These are phyloP conservation scores for Trypanosoma melophagium DNA, from an alignment of 208 protist species.

Conservation along the genomic window DNA sequence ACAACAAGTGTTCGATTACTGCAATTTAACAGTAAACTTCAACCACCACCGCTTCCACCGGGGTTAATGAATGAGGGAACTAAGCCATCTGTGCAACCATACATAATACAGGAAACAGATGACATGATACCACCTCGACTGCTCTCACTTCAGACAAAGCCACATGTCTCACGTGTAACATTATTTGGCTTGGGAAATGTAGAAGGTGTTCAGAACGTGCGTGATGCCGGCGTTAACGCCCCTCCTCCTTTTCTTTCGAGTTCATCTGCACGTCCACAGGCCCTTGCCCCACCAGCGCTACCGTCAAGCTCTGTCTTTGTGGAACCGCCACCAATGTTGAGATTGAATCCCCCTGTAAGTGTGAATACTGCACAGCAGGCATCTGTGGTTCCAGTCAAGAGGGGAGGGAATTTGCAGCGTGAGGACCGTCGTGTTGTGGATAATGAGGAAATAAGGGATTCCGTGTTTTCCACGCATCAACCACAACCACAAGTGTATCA, in stretches of 20 bases:
- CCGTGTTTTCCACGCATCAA: background rate
- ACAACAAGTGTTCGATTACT: constrained; percentile 23
- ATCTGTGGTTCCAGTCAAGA: background rate
- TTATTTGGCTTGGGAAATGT: constrained; percentile 17
- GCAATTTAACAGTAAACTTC: constrained; percentile 36
- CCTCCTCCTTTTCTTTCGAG: constrained; percentile 19
- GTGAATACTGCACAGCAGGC: background rate
- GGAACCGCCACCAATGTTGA: constrained; percentile 46
- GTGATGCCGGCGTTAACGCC: background rate
- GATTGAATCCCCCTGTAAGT: constrained; percentile 6
- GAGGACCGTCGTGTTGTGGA: constrained; percentile 12
- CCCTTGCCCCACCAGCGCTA: constrained; percentile 42
- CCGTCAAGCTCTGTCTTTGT: constrained; percentile 62
- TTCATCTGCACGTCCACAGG: constrained; percentile 10
- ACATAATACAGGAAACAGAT: background rate
- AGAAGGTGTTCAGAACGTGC: background rate
- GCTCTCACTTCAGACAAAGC: constrained; percentile 10
- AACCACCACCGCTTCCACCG: constrained; percentile 39
- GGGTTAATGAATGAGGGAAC: background rate
- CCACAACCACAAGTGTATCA: constrained; percentile 1
- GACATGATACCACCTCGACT: constrained; percentile 14
- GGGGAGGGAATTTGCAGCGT: background rate
- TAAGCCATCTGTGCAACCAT: background rate
- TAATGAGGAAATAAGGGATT: background rate
- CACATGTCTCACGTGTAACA: constrained; percentile 17